phyloP scores from a whole-genome alignment of 306 rosid species.

The Carpinus fangiana region DNA sequence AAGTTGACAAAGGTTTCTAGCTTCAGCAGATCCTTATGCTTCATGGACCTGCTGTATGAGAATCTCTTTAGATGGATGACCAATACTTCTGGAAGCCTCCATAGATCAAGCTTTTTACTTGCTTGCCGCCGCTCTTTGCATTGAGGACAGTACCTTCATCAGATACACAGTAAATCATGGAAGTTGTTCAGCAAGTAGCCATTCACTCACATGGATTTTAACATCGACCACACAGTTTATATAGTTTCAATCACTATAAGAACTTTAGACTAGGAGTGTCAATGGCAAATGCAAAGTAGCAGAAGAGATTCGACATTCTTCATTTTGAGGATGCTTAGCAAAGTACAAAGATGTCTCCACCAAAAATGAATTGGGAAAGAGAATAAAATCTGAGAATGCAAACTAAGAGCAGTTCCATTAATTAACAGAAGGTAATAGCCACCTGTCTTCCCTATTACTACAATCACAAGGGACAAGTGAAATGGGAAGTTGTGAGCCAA shows the following conservation, averaged over 20 bases:
- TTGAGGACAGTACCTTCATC: constrained; percentile 82
- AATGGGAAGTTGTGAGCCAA: not conserved
- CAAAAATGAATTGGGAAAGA: not conserved
- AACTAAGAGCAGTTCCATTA: not conserved
- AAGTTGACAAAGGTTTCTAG: constrained; percentile 92
- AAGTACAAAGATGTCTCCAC: not conserved
- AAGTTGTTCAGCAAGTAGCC: constrained; percentile 7
- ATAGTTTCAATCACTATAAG: constrained; percentile 9
- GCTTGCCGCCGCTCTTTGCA: constrained; percentile 97
- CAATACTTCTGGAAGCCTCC: constrained; percentile 98
- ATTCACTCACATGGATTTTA: constrained; percentile 3
- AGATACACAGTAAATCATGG: constrained; percentile 22
- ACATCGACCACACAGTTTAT: not conserved
- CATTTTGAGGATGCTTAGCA: constrained; percentile 7
- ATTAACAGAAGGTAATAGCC: not conserved
- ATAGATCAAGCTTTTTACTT: constrained; percentile 93
- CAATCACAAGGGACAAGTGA: not conserved
- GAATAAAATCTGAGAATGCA: not conserved
- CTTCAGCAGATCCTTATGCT: constrained; percentile 53
- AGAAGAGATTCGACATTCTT: constrained; percentile 1
- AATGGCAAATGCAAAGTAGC: constrained; percentile 18
- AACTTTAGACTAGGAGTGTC: not conserved
- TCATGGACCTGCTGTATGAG: constrained; percentile 98
- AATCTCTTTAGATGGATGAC: constrained; percentile 96
- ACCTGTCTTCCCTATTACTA: not conserved